Base-by-base conservation (phyloP, 805 yeast genomes). In the Candida gorgasii region DNA sequence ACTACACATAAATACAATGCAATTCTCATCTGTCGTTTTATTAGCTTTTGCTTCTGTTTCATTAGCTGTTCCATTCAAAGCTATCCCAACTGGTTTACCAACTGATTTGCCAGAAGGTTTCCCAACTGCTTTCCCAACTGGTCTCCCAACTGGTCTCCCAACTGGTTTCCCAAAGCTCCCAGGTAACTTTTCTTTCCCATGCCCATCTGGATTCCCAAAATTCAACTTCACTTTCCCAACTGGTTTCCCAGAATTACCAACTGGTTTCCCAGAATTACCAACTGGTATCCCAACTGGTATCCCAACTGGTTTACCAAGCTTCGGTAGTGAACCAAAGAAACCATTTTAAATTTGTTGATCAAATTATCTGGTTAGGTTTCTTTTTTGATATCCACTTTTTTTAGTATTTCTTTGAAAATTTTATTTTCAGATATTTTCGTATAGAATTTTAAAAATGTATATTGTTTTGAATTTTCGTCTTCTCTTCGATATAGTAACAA, bases 31-130 rank as follows among this genome's bases (percentile, higher is more conserved):
- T 11, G 32, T 36, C 12, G 16, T 26, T 8, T 16, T 27, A 24
- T 36, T 36, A 24, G 32, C 32, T 27, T 36, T 36, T 12, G 39
- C 39, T 28, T 19, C 40, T 7, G 18, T 20, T 36, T 40, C 45
- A 20, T 33, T 22, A 22, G 46, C 47, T 38, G 47, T 43, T 33
- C 50, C 45, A 24, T 43, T 39, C 27, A 35, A 44, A 15, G 5
- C 20, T 27, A 14, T 41, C 19, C 43, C 42, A n/a, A 31, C 42
- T 19, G 42, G 34, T 13, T 33, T 33, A 8, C 26, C 37, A 27
- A 13, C 30, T 13, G 30, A 27, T 4, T n/a, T 26, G 5, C 28
- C 28, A 26, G 8, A 6, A 26, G 28, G 28, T 26, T 26, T 27
- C 30, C 30, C 30, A 27, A 27, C 17, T 27, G 30, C 15, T n/a